Percentiles rank a stretch among this genome's conserved stretches.
These are phyloP conservation scores for Trichosporon sp. DNA, from an alignment of 1,284 basidiomycete genomes.

Conservation along the genomic window DNA sequence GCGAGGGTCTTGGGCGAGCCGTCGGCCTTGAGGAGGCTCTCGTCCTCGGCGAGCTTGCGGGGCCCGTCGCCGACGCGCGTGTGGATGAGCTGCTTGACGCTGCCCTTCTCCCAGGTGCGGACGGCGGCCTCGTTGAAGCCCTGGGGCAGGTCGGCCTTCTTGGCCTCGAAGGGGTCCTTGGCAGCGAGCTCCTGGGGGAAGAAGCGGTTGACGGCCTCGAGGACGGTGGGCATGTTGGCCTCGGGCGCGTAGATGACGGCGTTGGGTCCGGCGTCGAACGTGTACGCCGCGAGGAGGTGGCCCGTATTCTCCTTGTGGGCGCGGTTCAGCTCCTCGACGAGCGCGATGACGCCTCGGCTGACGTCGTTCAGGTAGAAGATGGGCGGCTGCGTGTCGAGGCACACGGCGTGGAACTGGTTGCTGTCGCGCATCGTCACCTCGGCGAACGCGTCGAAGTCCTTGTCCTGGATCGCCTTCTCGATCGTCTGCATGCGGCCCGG, in stretches of 20 bases:
- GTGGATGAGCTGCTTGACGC: conserved; percentile 83
- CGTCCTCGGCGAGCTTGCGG: conserved; percentile 51
- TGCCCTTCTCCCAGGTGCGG: conserved; percentile 63
- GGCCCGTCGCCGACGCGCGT: conserved; percentile 89
- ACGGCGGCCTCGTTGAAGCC: conserved; percentile 77
- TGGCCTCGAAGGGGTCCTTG: conserved; percentile 63
- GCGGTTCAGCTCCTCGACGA: conserved; percentile 94
- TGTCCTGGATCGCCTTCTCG: conserved; percentile 67
- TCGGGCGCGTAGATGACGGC: conserved; percentile 91
- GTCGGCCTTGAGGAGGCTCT: conserved; percentile 48
- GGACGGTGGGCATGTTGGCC: conserved; percentile 70
- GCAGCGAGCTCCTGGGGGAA: conserved; percentile 76
- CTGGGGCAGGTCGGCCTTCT: conserved; percentile 51
- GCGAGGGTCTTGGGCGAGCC: conserved; percentile 50
- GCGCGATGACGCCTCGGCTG: conserved; percentile 72
- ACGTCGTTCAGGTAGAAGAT: conserved; percentile 99
- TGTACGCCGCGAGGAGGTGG: conserved; percentile 84
- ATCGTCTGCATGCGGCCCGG: conserved; percentile 82
- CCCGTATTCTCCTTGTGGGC: conserved; percentile 61
- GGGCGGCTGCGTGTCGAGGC: conserved; percentile 91
- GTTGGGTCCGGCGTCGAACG: conserved; percentile 97
- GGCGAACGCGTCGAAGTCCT: conserved; percentile 87
- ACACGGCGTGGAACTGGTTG: conserved; percentile 97
- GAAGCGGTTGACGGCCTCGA: conserved; percentile 68
- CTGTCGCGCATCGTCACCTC: conserved; percentile 93